These are phyloP conservation scores for Leccinum griseonigrum DNA, from an alignment of 1,284 basidiomycete genomes.

Conservation along the genomic window DNA sequence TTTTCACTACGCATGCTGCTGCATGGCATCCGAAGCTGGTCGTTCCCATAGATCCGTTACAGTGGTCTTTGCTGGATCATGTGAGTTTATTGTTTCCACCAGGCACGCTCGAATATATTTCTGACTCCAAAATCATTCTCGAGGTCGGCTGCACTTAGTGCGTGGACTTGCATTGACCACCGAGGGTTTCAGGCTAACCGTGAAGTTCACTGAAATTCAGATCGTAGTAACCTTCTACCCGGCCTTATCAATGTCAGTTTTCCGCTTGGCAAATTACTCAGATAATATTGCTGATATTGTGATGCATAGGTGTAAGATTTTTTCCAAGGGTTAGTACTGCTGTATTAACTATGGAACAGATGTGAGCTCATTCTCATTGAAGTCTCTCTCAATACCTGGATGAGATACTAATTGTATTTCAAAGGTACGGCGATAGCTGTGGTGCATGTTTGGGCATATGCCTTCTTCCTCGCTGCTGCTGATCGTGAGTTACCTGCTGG, in stretches of 20 bases:
- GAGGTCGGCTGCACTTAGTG: constrained; percentile 7
- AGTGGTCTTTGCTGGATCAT: constrained; percentile 12
- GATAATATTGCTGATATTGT: neutral
- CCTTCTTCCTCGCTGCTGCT: constrained; percentile 12
- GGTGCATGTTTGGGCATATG: constrained; percentile 9
- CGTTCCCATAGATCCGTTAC: constrained; percentile 14
- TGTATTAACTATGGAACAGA: neutral
- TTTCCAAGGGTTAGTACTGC: neutral
- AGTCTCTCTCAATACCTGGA: neutral
- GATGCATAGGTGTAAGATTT: constrained; percentile 4
- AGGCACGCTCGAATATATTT: neutral
- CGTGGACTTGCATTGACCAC: neutral
- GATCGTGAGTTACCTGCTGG: constrained; percentile 4
- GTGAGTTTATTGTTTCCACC: constrained; percentile 3
- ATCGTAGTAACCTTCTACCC: constrained; percentile 4
- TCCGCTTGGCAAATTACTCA: neutral
- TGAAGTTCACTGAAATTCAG: neutral
- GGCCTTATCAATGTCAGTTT: constrained; percentile 2
- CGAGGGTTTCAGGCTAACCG: neutral
- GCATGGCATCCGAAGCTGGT: neutral
- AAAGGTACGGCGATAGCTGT: constrained; percentile 6
- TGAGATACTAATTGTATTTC: neutral
- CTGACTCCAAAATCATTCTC: constrained; percentile 4
- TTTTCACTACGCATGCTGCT: no score
- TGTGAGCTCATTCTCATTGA: constrained; percentile 4